These are phyloP conservation scores for Cladosporium halotolerans DNA, from an alignment of 2,329 filamentous ascomycete genomes.

Conservation along the genomic window DNA sequence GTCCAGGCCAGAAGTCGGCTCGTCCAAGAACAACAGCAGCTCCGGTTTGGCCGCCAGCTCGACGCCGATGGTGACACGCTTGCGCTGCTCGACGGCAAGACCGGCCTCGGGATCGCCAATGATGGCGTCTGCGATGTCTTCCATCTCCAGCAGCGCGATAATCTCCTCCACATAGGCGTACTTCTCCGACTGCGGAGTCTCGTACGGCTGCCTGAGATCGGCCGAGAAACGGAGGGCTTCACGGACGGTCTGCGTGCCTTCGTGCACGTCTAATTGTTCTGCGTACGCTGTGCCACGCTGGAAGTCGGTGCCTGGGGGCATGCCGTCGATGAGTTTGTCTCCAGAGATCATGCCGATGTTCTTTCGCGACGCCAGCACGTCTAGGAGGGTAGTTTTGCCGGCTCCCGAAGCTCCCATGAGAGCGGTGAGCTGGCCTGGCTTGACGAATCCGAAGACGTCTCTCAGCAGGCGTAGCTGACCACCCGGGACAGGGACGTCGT, in stretches of 20 bases:
- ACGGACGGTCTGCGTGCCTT: conserved; percentile 55
- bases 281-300: conserved; percentile 60
- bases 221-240: conserved; percentile 63
- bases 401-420: conserved; percentile 56
- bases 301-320: conserved; percentile 49
- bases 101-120: conserved; percentile 56
- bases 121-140: conserved; percentile 59
- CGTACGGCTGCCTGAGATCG: conserved; percentile 55
- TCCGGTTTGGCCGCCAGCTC: conserved; percentile 61
- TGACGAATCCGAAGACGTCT: conserved; percentile 44
- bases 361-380: conserved; percentile 63
- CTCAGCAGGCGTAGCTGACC: conserved; percentile 41
- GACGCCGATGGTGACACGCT: conserved; percentile 59
- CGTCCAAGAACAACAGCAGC: conserved; percentile 70
- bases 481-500: conserved; percentile 44
- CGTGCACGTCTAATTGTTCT: conserved; percentile 61
- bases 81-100: conserved; percentile 61
- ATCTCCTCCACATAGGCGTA: conserved; percentile 62
- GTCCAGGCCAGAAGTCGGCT: conserved; percentile 70
- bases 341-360: conserved; percentile 60
- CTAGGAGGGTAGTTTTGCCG: conserved; percentile 78
- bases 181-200: conserved; percentile 54
- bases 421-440: conserved; percentile 45
- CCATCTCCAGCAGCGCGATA: conserved; percentile 58
- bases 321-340: conserved; percentile 57